Percentiles rank a stretch among this genome's conserved stretches.
phyloP scores from a whole-genome alignment of 352 stramenopile species.

The Salisapilia sapeloensis region DNA sequence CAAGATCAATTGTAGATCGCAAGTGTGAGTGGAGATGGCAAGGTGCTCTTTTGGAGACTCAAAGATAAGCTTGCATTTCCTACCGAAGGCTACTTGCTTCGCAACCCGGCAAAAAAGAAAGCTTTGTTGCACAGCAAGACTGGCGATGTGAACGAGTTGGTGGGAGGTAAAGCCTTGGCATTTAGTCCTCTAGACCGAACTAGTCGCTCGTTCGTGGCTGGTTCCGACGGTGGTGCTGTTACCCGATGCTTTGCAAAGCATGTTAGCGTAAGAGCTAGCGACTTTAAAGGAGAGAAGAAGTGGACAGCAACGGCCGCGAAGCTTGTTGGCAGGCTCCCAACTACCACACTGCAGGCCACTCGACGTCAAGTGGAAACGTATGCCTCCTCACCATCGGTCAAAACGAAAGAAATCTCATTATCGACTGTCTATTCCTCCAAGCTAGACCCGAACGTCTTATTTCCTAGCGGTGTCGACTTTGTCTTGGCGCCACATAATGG shows the following conservation, averaged over 20 bases:
- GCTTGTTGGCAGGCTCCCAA: conserved; percentile 36
- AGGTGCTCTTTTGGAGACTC: conserved; percentile 73
- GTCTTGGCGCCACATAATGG: conserved; percentile 51
- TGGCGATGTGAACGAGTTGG: conserved; percentile 6
- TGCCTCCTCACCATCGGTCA: conserved; percentile 23
- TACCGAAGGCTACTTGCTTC: conserved; percentile 75
- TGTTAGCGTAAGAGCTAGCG: conserved; percentile 19
- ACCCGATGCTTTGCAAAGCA: conserved; percentile 39
- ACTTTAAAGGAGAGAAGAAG: conserved; percentile 68
- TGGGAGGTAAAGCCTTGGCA: conserved; percentile 41
- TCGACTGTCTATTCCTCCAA: conserved; percentile 61
- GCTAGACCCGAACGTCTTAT: conserved; percentile 33
- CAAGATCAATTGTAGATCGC: conserved; percentile 13
- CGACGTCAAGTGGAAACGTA: conserved; percentile 49
- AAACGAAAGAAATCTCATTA: conserved; percentile 46
- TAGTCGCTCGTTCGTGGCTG: conserved; percentile 54
- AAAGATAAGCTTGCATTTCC: conserved; percentile 77
- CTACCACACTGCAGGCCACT: conserved; percentile 19
- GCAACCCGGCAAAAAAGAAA: too few relatives aligned
- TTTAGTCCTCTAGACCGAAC: conserved; percentile 52
- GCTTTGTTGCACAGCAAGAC: too few relatives aligned
- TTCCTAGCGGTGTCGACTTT: conserved; percentile 55
- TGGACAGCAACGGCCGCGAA: conserved; percentile 50
- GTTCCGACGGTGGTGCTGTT: conserved; percentile 52
- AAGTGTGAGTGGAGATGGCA: conserved; percentile 70